Percentiles rank a stretch among this genome's conserved stretches.
Evolutionary conservation across 1,284 basidiomycete species (phyloP).

Genomic region (Phellopilus nigrolimitatus): DNA sequence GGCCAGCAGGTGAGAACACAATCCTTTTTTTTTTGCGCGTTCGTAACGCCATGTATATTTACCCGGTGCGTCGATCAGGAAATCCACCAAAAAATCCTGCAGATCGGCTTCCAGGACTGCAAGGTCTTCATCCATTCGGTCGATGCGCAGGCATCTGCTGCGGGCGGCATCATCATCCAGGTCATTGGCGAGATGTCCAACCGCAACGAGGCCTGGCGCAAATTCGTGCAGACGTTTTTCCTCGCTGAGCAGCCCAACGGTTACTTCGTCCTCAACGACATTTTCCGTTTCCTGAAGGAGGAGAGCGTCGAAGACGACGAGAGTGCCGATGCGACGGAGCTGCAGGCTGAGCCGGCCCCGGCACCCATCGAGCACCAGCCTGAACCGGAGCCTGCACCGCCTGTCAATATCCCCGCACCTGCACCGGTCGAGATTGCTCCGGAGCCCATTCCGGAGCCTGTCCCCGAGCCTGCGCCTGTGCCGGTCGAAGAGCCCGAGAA

Average conservation of each 20-base stretch:
- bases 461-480: slow-evolving; percentile 34
- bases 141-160: slow-evolving; percentile 89
- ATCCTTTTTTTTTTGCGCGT: no score
- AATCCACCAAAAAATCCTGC: slow-evolving; percentile 94
- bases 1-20: no score
- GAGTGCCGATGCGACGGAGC: slow-evolving; percentile 19
- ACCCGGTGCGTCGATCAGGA: no score
- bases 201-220: no score
- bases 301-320: no score
- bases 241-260: no score
- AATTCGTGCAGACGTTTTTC: no score
- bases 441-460: slow-evolving; percentile 28
- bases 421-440: slow-evolving; percentile 26
- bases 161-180: slow-evolving; percentile 91
- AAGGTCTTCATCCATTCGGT: slow-evolving; percentile 97
- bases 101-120: slow-evolving; percentile 92
- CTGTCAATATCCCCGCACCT: slow-evolving; percentile 22
- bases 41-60: no score
- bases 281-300: no score
- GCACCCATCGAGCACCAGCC: slow-evolving; percentile 38
- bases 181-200: no score
- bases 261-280: no score
- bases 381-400: slow-evolving; percentile 27
- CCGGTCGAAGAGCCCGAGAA: slow-evolving; percentile 34
- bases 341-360: slow-evolving; percentile 21